Evolutionary conservation across 139 green algal species (phyloP), one percentile per base, ranked within the genome.

Genomic region (Chlorella sorokiniana): DNA sequence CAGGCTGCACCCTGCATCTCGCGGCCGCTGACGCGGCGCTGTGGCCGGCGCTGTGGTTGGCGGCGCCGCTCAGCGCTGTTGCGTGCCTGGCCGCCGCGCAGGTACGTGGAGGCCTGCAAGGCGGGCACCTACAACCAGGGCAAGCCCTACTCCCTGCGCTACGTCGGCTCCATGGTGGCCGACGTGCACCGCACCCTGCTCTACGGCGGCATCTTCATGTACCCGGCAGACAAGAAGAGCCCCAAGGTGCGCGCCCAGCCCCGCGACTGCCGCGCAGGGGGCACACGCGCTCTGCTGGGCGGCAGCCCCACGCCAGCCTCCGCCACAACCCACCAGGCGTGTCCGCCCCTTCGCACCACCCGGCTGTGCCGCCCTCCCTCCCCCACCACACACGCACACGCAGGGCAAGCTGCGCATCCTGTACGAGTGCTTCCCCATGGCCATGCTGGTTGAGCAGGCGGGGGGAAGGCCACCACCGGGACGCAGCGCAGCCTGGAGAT

Each of bases 171-270:
- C 75, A 94, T 95, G 92, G 91, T 95, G 48, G 91, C 91, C 9
- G 92, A 95, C 76, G 90, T 95, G 52, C 92, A 95, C 78, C 78
- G 92, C 59, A 95, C 92, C 5, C 81, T 95, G 25, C 86, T 95
- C 61, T 95, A 95, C 48, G 92, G 91, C 33, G 92, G 92, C 65
- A 86, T 93, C 61, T 95, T 94, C 83, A 75, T 92, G 85, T 95
- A 95, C 82, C 92, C 92, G 0, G 86, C 91, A 11, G 92, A 95
- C 81, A 85, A 82, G 41, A 95, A 94, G 78, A 90, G 78, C 68
- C 82, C 79, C 37, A 88, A 86, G 38, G 79, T 69, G 33, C 1
- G 40, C 1, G 1, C 27, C 22, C 22, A 23, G 62, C n/a, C n/a
- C n/a, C n/a, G n/a, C n/a, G n/a, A n/a, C n/a, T n/a, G n/a, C n/a